Conservation (phyloP, 192 early-diverging fungal genomes). For the Phlyctochytrium planicorne region DNA sequence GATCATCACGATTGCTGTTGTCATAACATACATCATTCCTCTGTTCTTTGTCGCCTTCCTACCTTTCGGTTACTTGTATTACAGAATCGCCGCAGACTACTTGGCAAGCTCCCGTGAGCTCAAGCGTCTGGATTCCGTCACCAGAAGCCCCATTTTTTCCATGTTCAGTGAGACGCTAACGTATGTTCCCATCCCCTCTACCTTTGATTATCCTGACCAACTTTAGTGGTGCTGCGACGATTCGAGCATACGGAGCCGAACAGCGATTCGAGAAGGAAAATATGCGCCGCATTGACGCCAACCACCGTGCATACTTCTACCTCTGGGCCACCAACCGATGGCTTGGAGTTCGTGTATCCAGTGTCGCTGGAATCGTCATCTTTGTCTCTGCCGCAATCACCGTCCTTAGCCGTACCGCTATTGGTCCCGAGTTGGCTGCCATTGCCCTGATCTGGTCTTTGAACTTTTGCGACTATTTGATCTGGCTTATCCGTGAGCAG, state of each 20-base stretch:
- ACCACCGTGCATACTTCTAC: constrained; percentile 84
- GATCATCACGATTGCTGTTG: constrained; percentile 22
- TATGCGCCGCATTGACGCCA: constrained; percentile 51
- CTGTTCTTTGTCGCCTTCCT: constrained; percentile 66
- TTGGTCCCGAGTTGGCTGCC: constrained; percentile 85
- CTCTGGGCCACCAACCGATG: constrained; percentile 80
- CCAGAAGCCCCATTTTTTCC: constrained; percentile 73
- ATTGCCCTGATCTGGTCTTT: constrained; percentile 81
- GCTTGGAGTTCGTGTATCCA: constrained; percentile 62
- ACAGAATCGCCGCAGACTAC: constrained; percentile 69
- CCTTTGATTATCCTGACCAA: not conserved
- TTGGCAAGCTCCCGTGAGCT: constrained; percentile 80
- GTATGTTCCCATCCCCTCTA: too few relatives aligned
- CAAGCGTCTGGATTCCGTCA: constrained; percentile 82
- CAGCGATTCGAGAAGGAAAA: constrained; percentile 34
- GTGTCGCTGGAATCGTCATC: constrained; percentile 73
- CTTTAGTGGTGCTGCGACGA: constrained; percentile 39
- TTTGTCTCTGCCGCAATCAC: constrained; percentile 27
- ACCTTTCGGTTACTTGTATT: constrained; percentile 57
- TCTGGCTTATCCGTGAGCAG: constrained; percentile 65
- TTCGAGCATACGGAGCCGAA: constrained; percentile 46
- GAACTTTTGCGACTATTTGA: constrained; percentile 71
- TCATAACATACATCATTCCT: constrained; percentile 58
- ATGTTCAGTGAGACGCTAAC: constrained; percentile 78
- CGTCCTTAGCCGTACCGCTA: constrained; percentile 44